Conservation (phyloP, 2,329 filamentous ascomycete genomes). For the Albophoma yamanashiensis region DNA sequence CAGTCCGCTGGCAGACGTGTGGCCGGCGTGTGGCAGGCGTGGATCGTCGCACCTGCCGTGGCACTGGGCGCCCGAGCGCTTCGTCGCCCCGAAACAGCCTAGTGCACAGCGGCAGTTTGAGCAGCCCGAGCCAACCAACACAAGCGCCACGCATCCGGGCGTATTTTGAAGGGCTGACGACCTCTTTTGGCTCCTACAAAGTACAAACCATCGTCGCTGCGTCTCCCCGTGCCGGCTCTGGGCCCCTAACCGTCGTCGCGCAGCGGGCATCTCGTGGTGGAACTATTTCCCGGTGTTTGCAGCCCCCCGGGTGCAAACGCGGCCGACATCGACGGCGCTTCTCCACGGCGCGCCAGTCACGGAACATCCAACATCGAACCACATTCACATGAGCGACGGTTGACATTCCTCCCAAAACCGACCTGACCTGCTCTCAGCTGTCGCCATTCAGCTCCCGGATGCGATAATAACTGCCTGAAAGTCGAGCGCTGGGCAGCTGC, state of each 20-base stretch:
- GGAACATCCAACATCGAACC: neutral
- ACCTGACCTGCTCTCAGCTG: neutral
- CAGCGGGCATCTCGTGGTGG: neutral
- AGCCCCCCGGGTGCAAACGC: neutral
- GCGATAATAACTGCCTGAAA: constrained; percentile 6
- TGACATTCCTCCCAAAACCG: neutral
- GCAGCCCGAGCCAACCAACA: constrained; percentile 1
- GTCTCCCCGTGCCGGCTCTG: neutral
- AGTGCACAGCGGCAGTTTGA: constrained; percentile 7
- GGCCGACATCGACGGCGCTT: neutral
- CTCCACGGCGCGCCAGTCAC: neutral
- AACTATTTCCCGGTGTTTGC: neutral
- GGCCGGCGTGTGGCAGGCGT: too few relatives aligned
- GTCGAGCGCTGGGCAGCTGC: constrained; percentile 8
- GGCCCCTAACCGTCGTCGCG: neutral
- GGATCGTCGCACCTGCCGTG: neutral
- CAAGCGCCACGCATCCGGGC: constrained; percentile 11
- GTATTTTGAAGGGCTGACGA: constrained; percentile 8
- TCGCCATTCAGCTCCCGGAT: constrained; percentile 7
- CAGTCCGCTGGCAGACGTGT: neutral
- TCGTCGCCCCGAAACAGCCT: constrained; percentile 4
- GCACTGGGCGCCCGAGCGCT: neutral
- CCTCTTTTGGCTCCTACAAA: constrained; percentile 4
- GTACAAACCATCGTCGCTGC: neutral
- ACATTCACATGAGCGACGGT: neutral